phyloP scores from a whole-genome alignment of 2,329 filamentous ascomycete species.

The Akanthomyces lecanii region DNA sequence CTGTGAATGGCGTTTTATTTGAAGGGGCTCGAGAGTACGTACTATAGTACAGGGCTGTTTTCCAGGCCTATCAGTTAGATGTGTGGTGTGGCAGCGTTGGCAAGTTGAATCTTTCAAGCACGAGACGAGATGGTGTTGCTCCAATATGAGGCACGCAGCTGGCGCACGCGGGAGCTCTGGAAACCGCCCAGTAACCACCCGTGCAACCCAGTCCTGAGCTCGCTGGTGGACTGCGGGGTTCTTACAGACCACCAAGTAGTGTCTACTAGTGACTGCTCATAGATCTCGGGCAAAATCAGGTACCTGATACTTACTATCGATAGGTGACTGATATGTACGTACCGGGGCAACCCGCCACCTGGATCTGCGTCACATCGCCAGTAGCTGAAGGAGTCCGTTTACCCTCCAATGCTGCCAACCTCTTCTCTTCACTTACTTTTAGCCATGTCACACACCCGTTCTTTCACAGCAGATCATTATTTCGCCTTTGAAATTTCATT shows the following conservation, averaged over 20 bases:
- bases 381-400: slow-evolving; percentile 5
- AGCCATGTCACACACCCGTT: slow-evolving; percentile 12
- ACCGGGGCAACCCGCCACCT: slow-evolving; percentile 19
- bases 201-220: background rate
- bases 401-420: background rate
- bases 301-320: slow-evolving; percentile 6
- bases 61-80: background rate
- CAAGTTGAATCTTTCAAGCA: background rate
- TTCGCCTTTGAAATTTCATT: background rate
- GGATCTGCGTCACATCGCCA: slow-evolving; percentile 17
- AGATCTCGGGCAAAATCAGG: background rate
- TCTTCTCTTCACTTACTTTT: slow-evolving; percentile 10
- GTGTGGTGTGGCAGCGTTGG: background rate
- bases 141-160: background rate
- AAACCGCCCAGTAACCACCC: background rate
- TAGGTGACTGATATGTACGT: slow-evolving; percentile 17
- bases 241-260: background rate
- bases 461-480: background rate
- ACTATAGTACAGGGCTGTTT: background rate
- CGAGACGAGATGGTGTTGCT: slow-evolving; percentile 1
- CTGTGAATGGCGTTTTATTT: background rate
- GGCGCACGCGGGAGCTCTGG: background rate
- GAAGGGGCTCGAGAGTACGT: background rate
- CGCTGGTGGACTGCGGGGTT: slow-evolving; percentile 9
- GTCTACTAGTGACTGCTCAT: background rate